phyloP scores from a whole-genome alignment of 139 green algal species.

The Parachlorella kessleri region DNA sequence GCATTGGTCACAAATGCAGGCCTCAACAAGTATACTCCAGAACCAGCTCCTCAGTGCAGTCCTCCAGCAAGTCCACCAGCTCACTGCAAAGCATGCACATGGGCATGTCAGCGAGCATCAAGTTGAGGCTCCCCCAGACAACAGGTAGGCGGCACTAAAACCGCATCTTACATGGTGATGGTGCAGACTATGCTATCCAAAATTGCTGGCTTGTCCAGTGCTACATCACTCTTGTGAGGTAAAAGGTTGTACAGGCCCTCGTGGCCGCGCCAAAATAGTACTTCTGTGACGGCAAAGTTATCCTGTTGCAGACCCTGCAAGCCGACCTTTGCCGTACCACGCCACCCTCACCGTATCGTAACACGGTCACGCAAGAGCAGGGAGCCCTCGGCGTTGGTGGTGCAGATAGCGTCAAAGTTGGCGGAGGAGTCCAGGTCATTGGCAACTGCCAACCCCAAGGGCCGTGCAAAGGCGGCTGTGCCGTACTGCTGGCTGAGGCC shows the following conservation, averaged over 20 bases:
- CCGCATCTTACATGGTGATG: background rate
- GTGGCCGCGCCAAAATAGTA: background rate
- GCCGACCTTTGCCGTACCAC: background rate
- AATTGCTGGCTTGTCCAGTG: background rate
- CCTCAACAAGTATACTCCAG: conserved; percentile 18
- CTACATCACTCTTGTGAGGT: background rate
- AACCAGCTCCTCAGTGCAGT: conserved; percentile 12
- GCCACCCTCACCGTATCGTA: background rate
- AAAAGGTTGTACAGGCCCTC: background rate
- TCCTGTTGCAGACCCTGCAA: background rate
- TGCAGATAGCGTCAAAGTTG: conserved; percentile 22
- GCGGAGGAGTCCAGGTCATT: conserved; percentile 25
- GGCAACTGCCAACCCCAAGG: background rate
- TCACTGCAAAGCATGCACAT: background rate
- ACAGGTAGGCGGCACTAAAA: background rate
- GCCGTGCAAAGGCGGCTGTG: no score
- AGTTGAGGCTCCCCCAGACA: background rate
- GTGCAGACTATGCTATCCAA: background rate
- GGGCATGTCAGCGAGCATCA: background rate
- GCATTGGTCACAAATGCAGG: no score
- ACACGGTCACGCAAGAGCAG: conserved; percentile 15
- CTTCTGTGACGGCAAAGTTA: background rate
- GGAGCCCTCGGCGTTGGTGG: background rate
- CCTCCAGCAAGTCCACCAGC: conserved; percentile 5
- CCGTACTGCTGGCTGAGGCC: conserved; percentile 25